phyloP scores from a whole-genome alignment of 257 asterid species.

The Petunia secreta region DNA sequence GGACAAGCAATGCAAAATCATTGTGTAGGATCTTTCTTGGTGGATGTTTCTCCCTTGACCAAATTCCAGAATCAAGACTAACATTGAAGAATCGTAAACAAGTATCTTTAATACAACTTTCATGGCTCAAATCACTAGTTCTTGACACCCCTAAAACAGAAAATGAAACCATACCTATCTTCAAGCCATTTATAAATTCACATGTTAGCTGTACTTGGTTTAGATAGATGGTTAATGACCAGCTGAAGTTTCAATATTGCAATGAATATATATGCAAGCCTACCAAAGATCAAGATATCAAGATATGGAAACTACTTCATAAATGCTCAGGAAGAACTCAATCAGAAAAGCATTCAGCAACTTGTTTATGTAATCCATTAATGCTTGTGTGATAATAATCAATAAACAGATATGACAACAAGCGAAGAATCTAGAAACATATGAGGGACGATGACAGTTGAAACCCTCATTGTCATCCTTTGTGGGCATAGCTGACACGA shows the following conservation, averaged over 20 bases:
- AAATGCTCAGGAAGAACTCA: not conserved
- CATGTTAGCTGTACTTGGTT: not conserved
- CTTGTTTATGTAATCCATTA: not conserved
- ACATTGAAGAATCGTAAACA: not conserved
- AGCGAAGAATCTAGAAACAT: not conserved
- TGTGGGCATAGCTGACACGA: slow-evolving; percentile 53
- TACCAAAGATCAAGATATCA: not conserved
- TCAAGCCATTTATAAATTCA: not conserved
- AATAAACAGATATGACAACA: not conserved
- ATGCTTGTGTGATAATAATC: not conserved
- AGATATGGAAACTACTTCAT: not conserved
- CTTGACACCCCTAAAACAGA: not conserved
- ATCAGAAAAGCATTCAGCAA: not conserved
- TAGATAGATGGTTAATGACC: not conserved
- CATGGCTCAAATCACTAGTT: not conserved
- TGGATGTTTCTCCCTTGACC: not conserved
- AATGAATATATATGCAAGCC: not conserved
- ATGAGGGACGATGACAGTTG: slow-evolving; percentile 4
- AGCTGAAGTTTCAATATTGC: not conserved
- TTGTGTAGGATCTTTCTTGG: not conserved
- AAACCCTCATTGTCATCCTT: slow-evolving; percentile 32
- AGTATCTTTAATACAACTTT: slow-evolving; percentile 12
- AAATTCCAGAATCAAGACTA: not conserved
- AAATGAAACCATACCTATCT: not conserved
- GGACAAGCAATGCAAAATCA: no score